phyloP scores from a whole-genome alignment of 768 basidiomycete species.

The Dioszegia crocea region DNA sequence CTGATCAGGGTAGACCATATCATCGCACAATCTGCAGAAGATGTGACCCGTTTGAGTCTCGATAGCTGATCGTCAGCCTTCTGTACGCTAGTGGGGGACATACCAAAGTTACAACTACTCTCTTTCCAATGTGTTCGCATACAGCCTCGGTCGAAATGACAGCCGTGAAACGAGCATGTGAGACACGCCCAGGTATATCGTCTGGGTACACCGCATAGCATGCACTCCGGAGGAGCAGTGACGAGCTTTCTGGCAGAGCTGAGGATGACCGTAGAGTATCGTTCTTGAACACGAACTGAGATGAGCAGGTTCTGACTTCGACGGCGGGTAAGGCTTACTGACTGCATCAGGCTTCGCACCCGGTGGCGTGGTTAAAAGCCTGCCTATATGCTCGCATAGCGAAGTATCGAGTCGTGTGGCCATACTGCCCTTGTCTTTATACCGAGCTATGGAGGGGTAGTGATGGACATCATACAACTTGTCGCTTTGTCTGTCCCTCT shows the following conservation, averaged over 20 bases:
- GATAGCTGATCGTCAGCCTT: slow-evolving; percentile 56
- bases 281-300: neutral
- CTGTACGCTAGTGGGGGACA: slow-evolving; percentile 1
- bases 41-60: slow-evolving; percentile 71
- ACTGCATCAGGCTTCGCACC: slow-evolving; percentile 15
- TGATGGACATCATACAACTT: neutral
- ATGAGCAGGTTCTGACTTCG: no score
- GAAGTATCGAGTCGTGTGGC: slow-evolving; percentile 20
- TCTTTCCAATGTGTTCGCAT: slow-evolving; percentile 25
- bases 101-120: slow-evolving; percentile 31
- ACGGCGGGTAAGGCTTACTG: neutral
- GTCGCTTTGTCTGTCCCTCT: no score
- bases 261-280: neutral
- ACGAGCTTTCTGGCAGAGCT: slow-evolving; percentile 3
- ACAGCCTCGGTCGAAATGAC: slow-evolving; percentile 25
- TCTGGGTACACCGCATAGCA: slow-evolving; percentile 18
- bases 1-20: slow-evolving; percentile 64
- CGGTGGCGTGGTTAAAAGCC: neutral
- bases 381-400: slow-evolving; percentile 24
- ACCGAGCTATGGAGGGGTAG: no score
- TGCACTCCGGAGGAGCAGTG: slow-evolving; percentile 28
- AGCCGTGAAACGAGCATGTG: slow-evolving; percentile 36
- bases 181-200: slow-evolving; percentile 38
- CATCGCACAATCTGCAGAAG: slow-evolving; percentile 69
- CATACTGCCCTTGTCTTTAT: neutral